phyloP scores from a whole-genome alignment of 257 asterid genomes.

The Scutellaria baicalensis region DNA sequence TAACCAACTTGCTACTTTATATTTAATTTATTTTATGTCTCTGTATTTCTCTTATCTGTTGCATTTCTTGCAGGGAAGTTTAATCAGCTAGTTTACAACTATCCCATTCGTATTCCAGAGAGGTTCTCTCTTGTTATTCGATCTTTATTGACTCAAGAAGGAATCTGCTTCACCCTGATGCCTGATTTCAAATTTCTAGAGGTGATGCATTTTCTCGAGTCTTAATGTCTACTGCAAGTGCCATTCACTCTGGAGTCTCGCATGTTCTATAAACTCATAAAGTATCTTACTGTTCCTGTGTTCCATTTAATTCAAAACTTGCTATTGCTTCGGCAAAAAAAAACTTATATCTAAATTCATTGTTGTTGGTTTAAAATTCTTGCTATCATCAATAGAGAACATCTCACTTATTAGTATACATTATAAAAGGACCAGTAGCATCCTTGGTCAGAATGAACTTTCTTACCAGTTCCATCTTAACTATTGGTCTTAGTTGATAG shows the following conservation, averaged over 20 bases:
- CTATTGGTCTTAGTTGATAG: conserved; percentile 8
- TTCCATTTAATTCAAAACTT: background rate
- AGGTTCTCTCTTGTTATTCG: conserved; percentile 98
- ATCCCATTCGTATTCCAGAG: conserved; percentile 97
- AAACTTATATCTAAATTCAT: background rate
- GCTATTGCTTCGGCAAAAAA: background rate
- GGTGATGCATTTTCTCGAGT: conserved; percentile 38
- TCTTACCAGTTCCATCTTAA: background rate
- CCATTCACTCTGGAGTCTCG: background rate
- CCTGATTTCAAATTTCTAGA: conserved; percentile 95
- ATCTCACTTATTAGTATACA: background rate
- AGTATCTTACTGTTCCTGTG: background rate
- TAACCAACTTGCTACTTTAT: background rate
- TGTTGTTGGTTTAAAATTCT: background rate
- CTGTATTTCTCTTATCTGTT: background rate
- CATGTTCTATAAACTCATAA: background rate
- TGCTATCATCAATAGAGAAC: background rate
- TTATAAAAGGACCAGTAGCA: background rate
- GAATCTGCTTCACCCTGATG: conserved; percentile 89
- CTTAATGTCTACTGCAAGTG: background rate
- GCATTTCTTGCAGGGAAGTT: conserved; percentile 66
- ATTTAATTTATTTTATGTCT: background rate
- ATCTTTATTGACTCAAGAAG: conserved; percentile 97
- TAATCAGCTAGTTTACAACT: conserved; percentile 92
- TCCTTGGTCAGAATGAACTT: conserved; percentile 3